These are phyloP conservation scores for Penicillium fimorum DNA, from an alignment of 495 filamentous ascomycete species.

Conservation along the genomic window DNA sequence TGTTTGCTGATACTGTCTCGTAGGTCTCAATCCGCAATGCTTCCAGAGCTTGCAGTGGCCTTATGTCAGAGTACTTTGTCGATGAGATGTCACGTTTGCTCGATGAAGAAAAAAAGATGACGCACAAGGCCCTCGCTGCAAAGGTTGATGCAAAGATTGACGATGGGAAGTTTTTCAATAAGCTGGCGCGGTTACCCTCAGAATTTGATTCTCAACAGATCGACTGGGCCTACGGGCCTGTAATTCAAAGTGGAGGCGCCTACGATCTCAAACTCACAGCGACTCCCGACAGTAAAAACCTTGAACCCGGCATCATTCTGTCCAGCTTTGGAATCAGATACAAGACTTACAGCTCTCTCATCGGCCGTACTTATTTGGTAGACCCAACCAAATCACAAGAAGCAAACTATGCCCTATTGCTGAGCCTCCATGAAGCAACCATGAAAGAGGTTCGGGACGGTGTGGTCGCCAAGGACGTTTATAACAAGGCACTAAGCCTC, in stretches of 20 bases:
- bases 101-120: conserved; percentile 94
- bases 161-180: conserved; percentile 87
- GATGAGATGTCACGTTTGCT: conserved; percentile 96
- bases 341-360: conserved; percentile 86
- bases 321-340: conserved; percentile 89
- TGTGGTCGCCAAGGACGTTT: conserved; percentile 82
- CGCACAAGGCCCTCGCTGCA: conserved; percentile 75
- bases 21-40: conserved; percentile 87
- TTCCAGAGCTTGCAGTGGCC: conserved; percentile 84
- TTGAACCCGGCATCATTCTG: conserved; percentile 92
- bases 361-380: conserved; percentile 91
- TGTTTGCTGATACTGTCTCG: conserved; percentile 6
- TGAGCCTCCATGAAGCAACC: conserved; percentile 78
- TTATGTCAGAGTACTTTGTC: conserved; percentile 92
- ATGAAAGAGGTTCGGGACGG: conserved; percentile 89
- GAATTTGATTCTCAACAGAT: conserved; percentile 90
- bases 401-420: conserved; percentile 89
- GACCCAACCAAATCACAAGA: conserved; percentile 95
- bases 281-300: conserved; percentile 72
- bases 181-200: conserved; percentile 72
- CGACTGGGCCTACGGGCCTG: conserved; percentile 90
- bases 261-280: conserved; percentile 83
- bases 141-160: conserved; percentile 90
- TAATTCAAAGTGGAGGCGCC: conserved; percentile 90
- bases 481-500: conserved; percentile 75